Evolutionary conservation across 1,139 yeast genomes (phyloP).

Genomic region (Cylindricascospora bacillispora): DNA sequence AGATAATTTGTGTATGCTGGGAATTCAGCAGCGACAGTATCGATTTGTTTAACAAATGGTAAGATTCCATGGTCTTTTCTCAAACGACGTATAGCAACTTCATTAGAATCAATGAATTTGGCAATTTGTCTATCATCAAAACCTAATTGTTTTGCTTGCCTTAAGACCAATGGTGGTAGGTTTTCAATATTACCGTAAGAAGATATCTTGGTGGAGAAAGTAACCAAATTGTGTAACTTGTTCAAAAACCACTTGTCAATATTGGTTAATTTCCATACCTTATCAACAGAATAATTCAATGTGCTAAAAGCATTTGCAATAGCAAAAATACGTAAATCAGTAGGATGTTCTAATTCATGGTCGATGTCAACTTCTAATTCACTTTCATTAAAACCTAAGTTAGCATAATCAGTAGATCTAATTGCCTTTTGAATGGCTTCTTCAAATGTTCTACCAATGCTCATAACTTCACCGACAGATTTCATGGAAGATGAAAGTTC

Average conservation of each 20-base stretch:
- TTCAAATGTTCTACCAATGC: slow-evolving; percentile 94
- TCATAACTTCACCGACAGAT: slow-evolving; percentile 99
- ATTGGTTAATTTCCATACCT: slow-evolving; percentile 82
- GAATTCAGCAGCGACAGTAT: slow-evolving; percentile 96
- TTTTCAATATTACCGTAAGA: slow-evolving; percentile 48
- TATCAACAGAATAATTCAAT: slow-evolving; percentile 75
- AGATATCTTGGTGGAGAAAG: slow-evolving; percentile 52
- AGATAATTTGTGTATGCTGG: slow-evolving; percentile 94
- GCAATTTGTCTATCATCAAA: slow-evolving; percentile 97
- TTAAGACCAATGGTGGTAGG: slow-evolving; percentile 47
- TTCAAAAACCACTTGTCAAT: slow-evolving; percentile 96
- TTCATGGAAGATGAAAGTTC: slow-evolving; percentile 90
- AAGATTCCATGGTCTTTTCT: slow-evolving; percentile 79
- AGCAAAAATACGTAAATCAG: slow-evolving; percentile 93
- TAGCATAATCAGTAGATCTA: slow-evolving; percentile 89
- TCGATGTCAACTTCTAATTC: slow-evolving; percentile 87
- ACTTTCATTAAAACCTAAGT: slow-evolving; percentile 85
- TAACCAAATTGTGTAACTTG: slow-evolving; percentile 63
- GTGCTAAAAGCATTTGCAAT: slow-evolving; percentile 82
- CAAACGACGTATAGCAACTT: slow-evolving; percentile 81
- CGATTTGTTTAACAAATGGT: slow-evolving; percentile 94
- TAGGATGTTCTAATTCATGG: slow-evolving; percentile 82
- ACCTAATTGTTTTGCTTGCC: slow-evolving; percentile 92
- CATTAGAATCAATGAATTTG: slow-evolving; percentile 76
- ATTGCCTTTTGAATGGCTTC: slow-evolving; percentile 98